Base-by-base conservation (phyloP, 2,329 filamentous ascomycete species). In the Blumeria graminis region DNA sequence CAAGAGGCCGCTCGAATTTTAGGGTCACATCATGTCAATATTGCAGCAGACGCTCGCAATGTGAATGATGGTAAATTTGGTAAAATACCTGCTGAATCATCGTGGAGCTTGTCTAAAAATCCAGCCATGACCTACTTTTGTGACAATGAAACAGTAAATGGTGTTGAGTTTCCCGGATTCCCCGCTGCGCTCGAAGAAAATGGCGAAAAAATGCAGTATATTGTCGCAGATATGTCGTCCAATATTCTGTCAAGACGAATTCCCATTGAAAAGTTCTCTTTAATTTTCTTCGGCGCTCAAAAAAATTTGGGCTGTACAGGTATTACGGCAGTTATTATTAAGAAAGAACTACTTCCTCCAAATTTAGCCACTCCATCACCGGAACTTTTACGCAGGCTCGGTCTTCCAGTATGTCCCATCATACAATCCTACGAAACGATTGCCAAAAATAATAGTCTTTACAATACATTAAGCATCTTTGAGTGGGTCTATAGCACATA, bases 381-480 rank as follows among this genome's bases (percentile, higher is more conserved):
- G 1, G 71, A 76, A 5, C 72, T 94, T 52, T 71, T 95, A 65
- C 77, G 88, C 58, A 74, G 81, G 58, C 76, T 95, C 9, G 80
- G 78, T 18, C 72, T 94, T n/a, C 80, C 85, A 1, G 77, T 92
- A 43, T 80, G 82, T 0, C 88, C 90, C 1, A 77, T 86, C 16
- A 77, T 95, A 46, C 72, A 96, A 52, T 78, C 86, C 61, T 96
- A 90, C 66, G 82, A 87, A 60, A 87, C 78, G 0, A 83, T 92
- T 61, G 82, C 85, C 43, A 93, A 93, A 74, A 93, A 93, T 71
- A 92, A 94, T 72, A 92, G 84, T 63, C 75, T 96, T 33, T 96
- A 96, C 73, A 96, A 96, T 70, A 96, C 90, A 0, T 72, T 96
- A 10, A 89, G 86, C 64, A 94, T 96, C 65, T 94, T 96, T 65